Conservation (phyloP, 2,329 filamentous ascomycete species). For the Stachybotrys echinatus region DNA sequence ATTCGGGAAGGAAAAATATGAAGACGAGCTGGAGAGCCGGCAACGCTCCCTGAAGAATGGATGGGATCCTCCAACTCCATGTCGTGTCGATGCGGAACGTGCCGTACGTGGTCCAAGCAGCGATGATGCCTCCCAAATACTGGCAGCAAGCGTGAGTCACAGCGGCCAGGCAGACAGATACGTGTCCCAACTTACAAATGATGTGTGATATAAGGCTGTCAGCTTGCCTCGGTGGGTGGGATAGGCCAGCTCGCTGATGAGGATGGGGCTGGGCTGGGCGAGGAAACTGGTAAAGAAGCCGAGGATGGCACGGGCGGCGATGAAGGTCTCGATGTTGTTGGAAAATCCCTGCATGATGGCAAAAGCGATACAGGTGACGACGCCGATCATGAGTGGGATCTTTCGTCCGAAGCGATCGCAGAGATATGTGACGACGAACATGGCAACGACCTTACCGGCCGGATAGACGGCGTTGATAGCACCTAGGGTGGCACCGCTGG, state of each 20-base stretch:
- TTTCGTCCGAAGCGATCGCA: slow-evolving; percentile 33
- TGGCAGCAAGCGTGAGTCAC: neutral
- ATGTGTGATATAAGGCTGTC: slow-evolving; percentile 17
- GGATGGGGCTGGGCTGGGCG: slow-evolving; percentile 18
- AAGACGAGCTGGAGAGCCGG: slow-evolving; percentile 15
- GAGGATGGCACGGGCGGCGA: slow-evolving; percentile 19
- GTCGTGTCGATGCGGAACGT: slow-evolving; percentile 14
- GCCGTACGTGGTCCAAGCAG: slow-evolving; percentile 21
- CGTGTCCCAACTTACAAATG: neutral
- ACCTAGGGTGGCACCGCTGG: slow-evolving; percentile 23
- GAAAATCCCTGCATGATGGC: slow-evolving; percentile 22
- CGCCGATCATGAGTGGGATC: slow-evolving; percentile 24
- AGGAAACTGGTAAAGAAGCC: slow-evolving; percentile 18
- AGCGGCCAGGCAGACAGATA: no score
- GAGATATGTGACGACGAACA: slow-evolving; percentile 25
- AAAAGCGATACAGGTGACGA: slow-evolving; percentile 16
- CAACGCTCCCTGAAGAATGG: slow-evolving; percentile 15
- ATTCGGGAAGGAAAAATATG: slow-evolving; percentile 20
- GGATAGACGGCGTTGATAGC: slow-evolving; percentile 27
- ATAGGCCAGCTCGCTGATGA: slow-evolving; percentile 23
- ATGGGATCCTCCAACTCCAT: slow-evolving; percentile 21
- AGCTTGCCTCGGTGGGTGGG: slow-evolving; percentile 22
- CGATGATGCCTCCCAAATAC: slow-evolving; percentile 22
- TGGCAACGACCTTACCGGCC: slow-evolving; percentile 28
- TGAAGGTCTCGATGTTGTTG: slow-evolving; percentile 15